Conservation (phyloP, 768 basidiomycete genomes). For the Crepidotus variabilis region DNA sequence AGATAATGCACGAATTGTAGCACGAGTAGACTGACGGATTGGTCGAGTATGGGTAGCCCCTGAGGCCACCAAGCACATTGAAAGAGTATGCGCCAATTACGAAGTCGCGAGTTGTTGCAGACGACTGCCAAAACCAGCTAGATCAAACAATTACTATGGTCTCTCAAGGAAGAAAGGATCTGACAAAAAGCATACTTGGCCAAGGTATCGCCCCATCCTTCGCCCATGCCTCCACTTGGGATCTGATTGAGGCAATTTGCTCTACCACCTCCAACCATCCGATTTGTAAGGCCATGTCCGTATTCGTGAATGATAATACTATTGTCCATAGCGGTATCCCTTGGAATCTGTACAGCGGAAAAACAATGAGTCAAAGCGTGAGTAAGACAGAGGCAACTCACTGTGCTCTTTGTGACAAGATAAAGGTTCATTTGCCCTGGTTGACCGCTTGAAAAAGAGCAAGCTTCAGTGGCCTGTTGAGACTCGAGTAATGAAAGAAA, state of each 20-base stretch:
- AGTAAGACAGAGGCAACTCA: no score
- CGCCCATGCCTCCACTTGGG: slow-evolving; percentile 54
- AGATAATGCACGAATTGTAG: no score
- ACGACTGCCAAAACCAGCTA: slow-evolving; percentile 36
- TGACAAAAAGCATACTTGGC: slow-evolving; percentile 24
- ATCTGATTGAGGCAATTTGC: slow-evolving; percentile 47
- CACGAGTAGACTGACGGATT: slow-evolving; percentile 11
- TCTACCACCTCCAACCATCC: slow-evolving; percentile 46
- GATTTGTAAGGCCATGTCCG: slow-evolving; percentile 38
- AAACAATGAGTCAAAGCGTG: no score
- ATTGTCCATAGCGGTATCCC: slow-evolving; percentile 21
- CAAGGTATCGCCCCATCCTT: slow-evolving; percentile 45
- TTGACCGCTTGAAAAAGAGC: no score
- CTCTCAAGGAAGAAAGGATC: no score
- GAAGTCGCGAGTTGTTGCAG: slow-evolving; percentile 29
- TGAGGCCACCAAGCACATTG: slow-evolving; percentile 44
- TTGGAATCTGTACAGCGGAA: no score
- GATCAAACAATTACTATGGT: no score
- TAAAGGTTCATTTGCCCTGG: no score
- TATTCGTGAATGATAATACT: slow-evolving; percentile 40
- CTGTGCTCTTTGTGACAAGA: no score
- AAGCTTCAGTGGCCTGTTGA: no score
- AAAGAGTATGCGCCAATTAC: slow-evolving; percentile 47
- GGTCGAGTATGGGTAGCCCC: slow-evolving; percentile 54
- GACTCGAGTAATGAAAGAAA: not conserved